Percentiles rank a stretch among this genome's conserved stretches.
phyloP scores from a whole-genome alignment of 495 filamentous ascomycete species.

The Terfezia boudieri region DNA sequence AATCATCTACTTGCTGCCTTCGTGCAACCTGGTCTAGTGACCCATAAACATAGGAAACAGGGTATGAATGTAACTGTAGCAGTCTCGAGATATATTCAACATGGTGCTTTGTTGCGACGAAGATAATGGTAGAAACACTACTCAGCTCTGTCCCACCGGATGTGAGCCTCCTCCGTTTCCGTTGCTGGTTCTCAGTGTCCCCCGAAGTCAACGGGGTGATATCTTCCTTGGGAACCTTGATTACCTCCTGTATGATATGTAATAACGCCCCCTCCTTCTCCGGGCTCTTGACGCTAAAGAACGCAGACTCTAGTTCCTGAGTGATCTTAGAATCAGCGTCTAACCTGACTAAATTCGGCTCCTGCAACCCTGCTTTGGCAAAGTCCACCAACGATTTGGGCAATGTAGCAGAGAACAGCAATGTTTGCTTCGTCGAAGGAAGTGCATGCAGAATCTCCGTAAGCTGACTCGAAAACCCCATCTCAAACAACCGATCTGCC shows the following conservation, averaged over 20 bases:
- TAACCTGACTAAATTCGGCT: constrained; percentile 65
- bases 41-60: constrained; percentile 81
- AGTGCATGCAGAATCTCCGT: constrained; percentile 81
- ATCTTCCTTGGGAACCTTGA: constrained; percentile 56
- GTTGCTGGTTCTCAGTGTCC: constrained; percentile 33
- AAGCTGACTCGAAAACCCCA: constrained; percentile 87
- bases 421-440: constrained; percentile 61
- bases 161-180: constrained; percentile 37
- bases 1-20: constrained; percentile 72
- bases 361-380: constrained; percentile 74
- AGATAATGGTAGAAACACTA: constrained; percentile 74
- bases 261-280: constrained; percentile 88
- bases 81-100: constrained; percentile 79
- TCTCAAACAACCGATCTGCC: constrained; percentile 88
- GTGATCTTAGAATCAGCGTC: constrained; percentile 93
- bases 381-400: constrained; percentile 90
- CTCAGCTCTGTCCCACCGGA: constrained; percentile 32
- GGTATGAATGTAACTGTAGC: constrained; percentile 51
- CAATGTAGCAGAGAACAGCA: constrained; percentile 85
- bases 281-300: constrained; percentile 73
- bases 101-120: constrained; percentile 86
- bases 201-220: constrained; percentile 4
- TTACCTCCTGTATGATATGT: constrained; percentile 70
- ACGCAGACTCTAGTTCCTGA: constrained; percentile 75
- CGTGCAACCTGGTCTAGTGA: constrained; percentile 81